A percentile compares a stretch with the other conserved stretches of the same genome.
These are phyloP conservation scores for Hippophae rhamnoides DNA, from an alignment of 306 rosid species.

Conservation along the genomic window DNA sequence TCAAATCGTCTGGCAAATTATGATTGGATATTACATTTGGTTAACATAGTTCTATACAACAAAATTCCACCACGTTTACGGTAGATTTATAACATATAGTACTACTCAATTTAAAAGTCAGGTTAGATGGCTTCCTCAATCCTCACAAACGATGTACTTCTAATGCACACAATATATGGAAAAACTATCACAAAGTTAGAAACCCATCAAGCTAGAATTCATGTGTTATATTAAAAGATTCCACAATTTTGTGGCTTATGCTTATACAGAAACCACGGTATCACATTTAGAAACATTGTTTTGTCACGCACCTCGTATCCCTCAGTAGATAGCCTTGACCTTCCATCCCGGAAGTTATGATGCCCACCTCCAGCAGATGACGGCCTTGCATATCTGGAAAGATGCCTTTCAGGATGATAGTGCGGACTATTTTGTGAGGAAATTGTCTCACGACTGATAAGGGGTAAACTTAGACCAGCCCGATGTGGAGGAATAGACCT, in stretches of 20 bases:
- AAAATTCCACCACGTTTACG: too few species aligned
- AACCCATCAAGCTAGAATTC: background rate
- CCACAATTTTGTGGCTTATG: background rate
- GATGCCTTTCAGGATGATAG: background rate
- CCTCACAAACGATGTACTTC: background rate
- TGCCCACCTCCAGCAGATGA: slow-evolving; percentile 11
- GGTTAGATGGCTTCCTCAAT: background rate
- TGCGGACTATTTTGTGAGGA: background rate
- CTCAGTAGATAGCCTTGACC: background rate
- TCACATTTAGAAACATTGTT: background rate
- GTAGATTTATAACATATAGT: too few species aligned
- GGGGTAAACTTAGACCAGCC: slow-evolving; percentile 7
- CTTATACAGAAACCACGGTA: background rate
- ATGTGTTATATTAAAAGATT: background rate
- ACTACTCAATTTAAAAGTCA: background rate
- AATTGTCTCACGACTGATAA: slow-evolving; percentile 3
- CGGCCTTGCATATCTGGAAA: slow-evolving; percentile 1
- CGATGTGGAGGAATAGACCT: slow-evolving; percentile 1
- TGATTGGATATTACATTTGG: too few species aligned
- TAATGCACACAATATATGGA: background rate
- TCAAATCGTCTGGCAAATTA: too few species aligned
- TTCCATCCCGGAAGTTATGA: slow-evolving; percentile 1
- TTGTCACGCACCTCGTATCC: background rate
- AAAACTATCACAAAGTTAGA: background rate
- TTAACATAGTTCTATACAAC: too few species aligned